Conservation (phyloP, 2,329 filamentous ascomycete genomes). For the Beauveria scarabaeidicola region DNA sequence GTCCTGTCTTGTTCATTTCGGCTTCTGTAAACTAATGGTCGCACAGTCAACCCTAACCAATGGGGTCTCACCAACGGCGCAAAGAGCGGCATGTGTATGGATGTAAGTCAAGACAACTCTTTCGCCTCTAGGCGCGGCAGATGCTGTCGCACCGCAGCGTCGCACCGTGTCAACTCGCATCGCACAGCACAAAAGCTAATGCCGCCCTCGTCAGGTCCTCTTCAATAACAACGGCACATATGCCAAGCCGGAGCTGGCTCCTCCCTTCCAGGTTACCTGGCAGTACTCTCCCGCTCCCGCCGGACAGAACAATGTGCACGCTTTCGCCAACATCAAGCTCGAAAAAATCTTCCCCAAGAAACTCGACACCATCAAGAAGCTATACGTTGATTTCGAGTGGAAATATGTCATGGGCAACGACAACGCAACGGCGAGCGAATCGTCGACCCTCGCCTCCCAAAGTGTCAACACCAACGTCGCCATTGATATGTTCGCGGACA, state of each 20-base stretch:
- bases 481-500: conserved; percentile 50
- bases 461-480: conserved; percentile 46
- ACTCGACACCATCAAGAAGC: conserved; percentile 28
- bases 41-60: conserved; percentile 47
- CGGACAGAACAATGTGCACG: conserved; percentile 39
- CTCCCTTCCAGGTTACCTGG: conserved; percentile 46
- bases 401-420: conserved; percentile 38
- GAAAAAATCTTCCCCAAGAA: conserved; percentile 35
- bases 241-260: conserved; percentile 35
- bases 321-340: conserved; percentile 45
- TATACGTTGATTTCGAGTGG: conserved; percentile 41
- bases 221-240: conserved; percentile 43
- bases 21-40: neutral
- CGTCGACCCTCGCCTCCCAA: conserved; percentile 27
- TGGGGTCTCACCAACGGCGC: conserved; percentile 37
- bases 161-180: neutral
- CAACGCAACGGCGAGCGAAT: conserved; percentile 22
- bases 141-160: neutral
- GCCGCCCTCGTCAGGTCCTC: conserved; percentile 31
- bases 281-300: conserved; percentile 32
- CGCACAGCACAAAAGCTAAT: conserved; percentile 7
- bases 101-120: conserved; percentile 31
- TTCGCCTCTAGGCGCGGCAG: neutral
- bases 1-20: neutral
- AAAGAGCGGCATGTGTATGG: conserved; percentile 39